Evolutionary conservation across 108 stramenopile genomes (phyloP).

Genomic region (Conticribra weissflogii): DNA sequence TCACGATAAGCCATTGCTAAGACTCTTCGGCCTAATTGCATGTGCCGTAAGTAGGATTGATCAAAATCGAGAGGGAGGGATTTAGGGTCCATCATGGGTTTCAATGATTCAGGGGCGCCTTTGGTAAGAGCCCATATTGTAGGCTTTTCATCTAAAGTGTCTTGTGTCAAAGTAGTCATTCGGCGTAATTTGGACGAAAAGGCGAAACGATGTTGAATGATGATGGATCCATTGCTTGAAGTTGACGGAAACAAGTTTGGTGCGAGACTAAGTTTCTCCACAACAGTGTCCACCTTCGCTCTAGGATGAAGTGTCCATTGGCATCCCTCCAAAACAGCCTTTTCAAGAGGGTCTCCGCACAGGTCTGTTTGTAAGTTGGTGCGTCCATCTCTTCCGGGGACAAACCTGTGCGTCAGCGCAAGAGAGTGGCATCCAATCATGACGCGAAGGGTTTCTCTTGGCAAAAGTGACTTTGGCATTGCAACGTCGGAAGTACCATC

Average conservation of each 20-base stretch:
- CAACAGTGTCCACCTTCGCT: slow-evolving; percentile 14
- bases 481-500: neutral
- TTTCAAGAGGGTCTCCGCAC: slow-evolving; percentile 95
- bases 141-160: slow-evolving; percentile 13
- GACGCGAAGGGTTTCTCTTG: slow-evolving; percentile 63
- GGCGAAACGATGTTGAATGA: slow-evolving; percentile 75
- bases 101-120: slow-evolving; percentile 95
- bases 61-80: slow-evolving; percentile 79
- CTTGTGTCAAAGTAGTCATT: slow-evolving; percentile 78
- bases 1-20: slow-evolving; percentile 80
- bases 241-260: neutral
- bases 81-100: slow-evolving; percentile 59
- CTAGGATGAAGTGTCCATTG: slow-evolving; percentile 70
- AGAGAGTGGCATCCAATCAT: slow-evolving; percentile 94
- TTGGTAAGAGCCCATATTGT: slow-evolving; percentile 76
- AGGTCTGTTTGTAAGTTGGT: slow-evolving; percentile 27
- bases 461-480: slow-evolving; percentile 30
- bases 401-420: slow-evolving; percentile 46
- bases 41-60: slow-evolving; percentile 76
- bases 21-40: slow-evolving; percentile 86
- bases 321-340: slow-evolving; percentile 83
- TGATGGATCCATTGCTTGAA: slow-evolving; percentile 4
- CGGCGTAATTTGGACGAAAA: slow-evolving; percentile 90
- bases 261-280: slow-evolving; percentile 15
- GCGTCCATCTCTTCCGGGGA: slow-evolving; percentile 31